Conservation (phyloP, 116 monocot genomes). For the Papilionanthe hybrid region DNA sequence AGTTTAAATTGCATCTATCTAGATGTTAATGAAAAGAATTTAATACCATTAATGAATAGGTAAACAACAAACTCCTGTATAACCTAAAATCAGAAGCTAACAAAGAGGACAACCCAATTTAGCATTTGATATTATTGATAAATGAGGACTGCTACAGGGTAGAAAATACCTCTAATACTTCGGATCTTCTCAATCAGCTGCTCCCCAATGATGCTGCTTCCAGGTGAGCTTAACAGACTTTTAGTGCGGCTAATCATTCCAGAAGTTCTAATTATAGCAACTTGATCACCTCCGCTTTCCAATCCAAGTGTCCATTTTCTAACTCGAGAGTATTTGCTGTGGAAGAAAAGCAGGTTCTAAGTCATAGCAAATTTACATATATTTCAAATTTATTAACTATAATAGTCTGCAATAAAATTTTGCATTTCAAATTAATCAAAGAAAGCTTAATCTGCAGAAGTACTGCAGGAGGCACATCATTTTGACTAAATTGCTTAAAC, state of each 20-base stretch:
- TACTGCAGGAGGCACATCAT: background rate
- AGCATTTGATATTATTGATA: background rate
- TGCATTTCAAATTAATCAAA: background rate
- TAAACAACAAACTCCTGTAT: background rate
- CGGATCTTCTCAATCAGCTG: conserved; percentile 87
- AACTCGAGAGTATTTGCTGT: conserved; percentile 80
- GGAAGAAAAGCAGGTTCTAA: conserved; percentile 2
- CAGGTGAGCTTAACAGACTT: conserved; percentile 47
- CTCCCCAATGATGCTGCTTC: conserved; percentile 67
- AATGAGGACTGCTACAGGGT: background rate
- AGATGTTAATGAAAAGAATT: background rate
- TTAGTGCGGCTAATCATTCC: conserved; percentile 75
- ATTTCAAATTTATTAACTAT: background rate
- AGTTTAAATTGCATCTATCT: conserved; percentile 1
- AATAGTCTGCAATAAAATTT: background rate
- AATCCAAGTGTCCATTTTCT: conserved; percentile 87
- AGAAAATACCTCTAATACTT: conserved; percentile 51
- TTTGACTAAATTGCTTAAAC: background rate
- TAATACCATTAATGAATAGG: background rate
- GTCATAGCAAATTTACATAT: background rate
- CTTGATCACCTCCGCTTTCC: conserved; percentile 52
- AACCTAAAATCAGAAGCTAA: background rate
- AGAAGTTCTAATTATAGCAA: conserved; percentile 86
- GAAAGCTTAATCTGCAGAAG: background rate
- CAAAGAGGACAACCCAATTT: background rate